Evolutionary conservation across 805 yeast species (phyloP), one percentile per base, ranked within the genome.

Genomic region (Candida sonorensis): DNA sequence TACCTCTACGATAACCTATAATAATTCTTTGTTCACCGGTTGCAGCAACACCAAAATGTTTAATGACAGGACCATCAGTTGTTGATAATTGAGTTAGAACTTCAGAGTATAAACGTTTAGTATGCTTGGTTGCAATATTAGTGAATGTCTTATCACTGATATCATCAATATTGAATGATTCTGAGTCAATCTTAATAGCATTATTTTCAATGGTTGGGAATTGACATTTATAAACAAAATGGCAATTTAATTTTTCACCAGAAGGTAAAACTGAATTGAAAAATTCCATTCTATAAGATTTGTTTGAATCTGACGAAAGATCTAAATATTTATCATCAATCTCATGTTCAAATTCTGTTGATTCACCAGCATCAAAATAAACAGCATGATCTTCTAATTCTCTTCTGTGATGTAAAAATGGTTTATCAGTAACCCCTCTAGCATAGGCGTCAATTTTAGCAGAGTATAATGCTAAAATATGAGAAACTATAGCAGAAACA

Each of bases 11-110:
- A 64, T 73, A 90, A 28, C 95, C 97, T 50, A 92, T 81, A 30
- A 92, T 75, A 38, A 90, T 76, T 53, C 97, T 72, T 53, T 82
- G 81, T 60, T 90, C 97, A 38, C 80, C 81, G 8, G 80, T 67
- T 43, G 81, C 80, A 46, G 83, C 86, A 35, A 84, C 67, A 37
- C 90, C 80, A 48, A 77, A 80, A 52, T 86, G 84, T 60, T 81
- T 88, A 50, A 92, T 86, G 17, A 87, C 94, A 13, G 97, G 97
- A 36, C 97, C 97, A 31, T 86, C 79, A 40, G 90, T 76, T 38
- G 64, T 62, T 35, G 71, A 66, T n/a, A 79, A 87, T 48, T 78
- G 73, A 30, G 66, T 57, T 53, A 88, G 76, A 36, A 90, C 70
- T 30, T 75, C 77, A 31, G 81, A 72, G 59, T 90, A 90, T 29